A percentile compares a stretch with the other conserved stretches of the same genome.
phyloP scores from a whole-genome alignment of 2,329 filamentous ascomycete species.

The Albifimbria verrucaria region DNA sequence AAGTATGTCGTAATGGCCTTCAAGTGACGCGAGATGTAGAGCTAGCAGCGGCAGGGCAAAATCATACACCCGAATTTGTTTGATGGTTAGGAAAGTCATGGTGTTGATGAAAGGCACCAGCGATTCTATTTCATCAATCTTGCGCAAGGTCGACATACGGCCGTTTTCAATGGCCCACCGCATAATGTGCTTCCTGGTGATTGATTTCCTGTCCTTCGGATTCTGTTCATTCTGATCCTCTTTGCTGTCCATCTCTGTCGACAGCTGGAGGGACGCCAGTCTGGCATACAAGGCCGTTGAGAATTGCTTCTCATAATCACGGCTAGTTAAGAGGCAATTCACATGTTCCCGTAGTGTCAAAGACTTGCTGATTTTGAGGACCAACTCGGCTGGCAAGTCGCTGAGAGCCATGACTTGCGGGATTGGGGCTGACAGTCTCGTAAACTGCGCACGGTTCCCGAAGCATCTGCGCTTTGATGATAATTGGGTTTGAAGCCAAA shows the following conservation, averaged over 20 bases:
- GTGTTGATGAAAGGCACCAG: background rate
- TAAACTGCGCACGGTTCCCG: too few relatives aligned
- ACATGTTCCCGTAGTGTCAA: background rate
- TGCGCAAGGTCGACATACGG: background rate
- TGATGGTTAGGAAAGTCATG: background rate
- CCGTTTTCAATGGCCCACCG: background rate
- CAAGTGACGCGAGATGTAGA: background rate
- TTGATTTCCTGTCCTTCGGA: background rate
- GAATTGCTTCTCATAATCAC: background rate
- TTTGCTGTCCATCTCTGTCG: background rate
- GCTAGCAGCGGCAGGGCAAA: background rate
- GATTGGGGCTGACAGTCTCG: too few relatives aligned
- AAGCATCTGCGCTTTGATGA: too few relatives aligned
- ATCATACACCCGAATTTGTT: background rate
- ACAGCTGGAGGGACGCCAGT: background rate
- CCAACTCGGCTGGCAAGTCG: background rate
- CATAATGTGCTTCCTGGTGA: background rate
- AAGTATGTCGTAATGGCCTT: background rate
- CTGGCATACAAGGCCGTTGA: background rate
- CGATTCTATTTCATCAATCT: background rate
- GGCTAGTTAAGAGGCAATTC: background rate
- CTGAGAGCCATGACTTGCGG: background rate
- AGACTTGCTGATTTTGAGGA: background rate
- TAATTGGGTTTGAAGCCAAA: too few relatives aligned
- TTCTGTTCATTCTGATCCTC: background rate